Conservation (phyloP, 179 eudicot species). For the Spinacia oleracea region DNA sequence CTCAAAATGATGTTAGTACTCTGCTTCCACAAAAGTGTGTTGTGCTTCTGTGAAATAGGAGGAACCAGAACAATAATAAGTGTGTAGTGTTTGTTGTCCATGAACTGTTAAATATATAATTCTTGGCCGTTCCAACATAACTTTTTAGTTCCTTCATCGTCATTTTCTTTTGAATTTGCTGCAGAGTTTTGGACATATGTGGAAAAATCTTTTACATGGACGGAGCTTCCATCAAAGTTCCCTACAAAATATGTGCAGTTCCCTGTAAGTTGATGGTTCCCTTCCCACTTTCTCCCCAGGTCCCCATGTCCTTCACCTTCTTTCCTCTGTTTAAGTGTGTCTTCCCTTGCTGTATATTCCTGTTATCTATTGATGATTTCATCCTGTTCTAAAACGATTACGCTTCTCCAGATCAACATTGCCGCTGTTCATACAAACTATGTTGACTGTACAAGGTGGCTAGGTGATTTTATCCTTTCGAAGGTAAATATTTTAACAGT, state of each 20-base stretch:
- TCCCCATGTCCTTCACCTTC: not conserved
- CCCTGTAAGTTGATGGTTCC: conserved; percentile 56
- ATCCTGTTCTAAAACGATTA: conserved; percentile 1
- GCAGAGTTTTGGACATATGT: conserved; percentile 98
- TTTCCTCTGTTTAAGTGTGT: not conserved
- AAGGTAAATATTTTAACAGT: conserved; percentile 49
- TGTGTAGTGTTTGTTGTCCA: not conserved
- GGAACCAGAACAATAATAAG: not conserved
- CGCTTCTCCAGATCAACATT: conserved; percentile 58
- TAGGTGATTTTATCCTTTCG: conserved; percentile 92
- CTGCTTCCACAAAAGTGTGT: not conserved
- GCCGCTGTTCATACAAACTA: conserved; percentile 93
- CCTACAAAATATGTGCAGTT: conserved; percentile 98
- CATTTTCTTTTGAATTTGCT: conserved; percentile 20
- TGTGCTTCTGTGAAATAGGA: not conserved
- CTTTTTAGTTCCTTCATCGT: conserved; percentile 1
- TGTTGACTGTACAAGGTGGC: conserved; percentile 97
- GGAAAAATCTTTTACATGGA: conserved; percentile 95
- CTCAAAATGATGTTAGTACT: not conserved
- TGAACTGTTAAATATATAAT: not conserved
- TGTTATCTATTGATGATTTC: not conserved
- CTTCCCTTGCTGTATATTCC: not conserved
- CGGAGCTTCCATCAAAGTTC: conserved; percentile 92
- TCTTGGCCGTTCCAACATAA: not conserved
- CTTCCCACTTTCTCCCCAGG: not conserved